These are phyloP conservation scores for Leccinum subtestaceum DNA, from an alignment of 768 basidiomycete species.

Conservation along the genomic window DNA sequence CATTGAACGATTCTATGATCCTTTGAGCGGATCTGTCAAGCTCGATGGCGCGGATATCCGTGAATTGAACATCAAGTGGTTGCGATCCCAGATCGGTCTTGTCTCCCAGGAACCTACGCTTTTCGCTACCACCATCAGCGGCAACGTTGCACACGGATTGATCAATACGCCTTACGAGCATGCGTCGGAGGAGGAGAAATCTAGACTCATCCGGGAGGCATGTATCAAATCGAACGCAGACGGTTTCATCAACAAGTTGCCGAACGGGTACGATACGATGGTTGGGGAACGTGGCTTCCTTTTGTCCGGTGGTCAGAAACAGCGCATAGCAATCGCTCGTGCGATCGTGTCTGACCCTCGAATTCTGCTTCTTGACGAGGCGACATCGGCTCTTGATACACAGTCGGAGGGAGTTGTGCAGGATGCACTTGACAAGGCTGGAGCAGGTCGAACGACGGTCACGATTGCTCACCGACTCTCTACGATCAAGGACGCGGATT, in stretches of 20 bases:
- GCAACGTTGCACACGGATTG: constrained; percentile 82
- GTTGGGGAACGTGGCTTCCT: too few relatives aligned
- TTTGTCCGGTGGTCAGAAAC: too few relatives aligned
- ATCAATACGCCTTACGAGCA: constrained; percentile 71
- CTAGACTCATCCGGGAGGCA: constrained; percentile 41
- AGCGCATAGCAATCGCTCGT: constrained; percentile 73
- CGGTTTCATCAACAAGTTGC: too few relatives aligned
- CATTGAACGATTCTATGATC: background rate
- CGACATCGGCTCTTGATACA: too few relatives aligned
- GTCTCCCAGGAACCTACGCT: background rate
- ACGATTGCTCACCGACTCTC: constrained; percentile 31
- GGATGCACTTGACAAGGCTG: too few relatives aligned
- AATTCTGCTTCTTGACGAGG: too few relatives aligned
- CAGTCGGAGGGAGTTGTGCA: too few relatives aligned
- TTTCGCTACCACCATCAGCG: constrained; percentile 80
- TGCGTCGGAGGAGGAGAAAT: constrained; percentile 69
- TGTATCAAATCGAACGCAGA: too few relatives aligned
- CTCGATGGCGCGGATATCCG: background rate
- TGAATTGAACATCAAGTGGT: background rate
- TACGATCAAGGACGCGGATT: constrained; percentile 81
- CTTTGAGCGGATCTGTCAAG: background rate
- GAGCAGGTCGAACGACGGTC: too few relatives aligned
- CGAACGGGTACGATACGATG: too few relatives aligned
- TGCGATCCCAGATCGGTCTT: background rate
- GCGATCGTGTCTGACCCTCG: constrained; percentile 60